These are phyloP conservation scores for Ceratobasidium sp. DNA, from an alignment of 1,284 basidiomycete genomes.

Conservation along the genomic window DNA sequence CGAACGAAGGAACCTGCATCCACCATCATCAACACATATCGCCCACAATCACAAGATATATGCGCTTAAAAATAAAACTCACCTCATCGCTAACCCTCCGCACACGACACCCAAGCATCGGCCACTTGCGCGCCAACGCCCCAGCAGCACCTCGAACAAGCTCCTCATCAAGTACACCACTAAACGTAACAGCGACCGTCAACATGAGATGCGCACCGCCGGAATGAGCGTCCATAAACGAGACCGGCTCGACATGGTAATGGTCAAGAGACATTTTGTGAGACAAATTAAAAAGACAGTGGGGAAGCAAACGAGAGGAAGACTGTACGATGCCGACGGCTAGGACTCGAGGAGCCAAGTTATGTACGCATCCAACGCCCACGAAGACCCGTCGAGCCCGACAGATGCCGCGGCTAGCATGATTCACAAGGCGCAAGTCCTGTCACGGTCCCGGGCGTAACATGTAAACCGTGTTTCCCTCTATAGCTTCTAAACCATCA, in stretches of 20 bases:
- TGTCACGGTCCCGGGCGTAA: too few species aligned
- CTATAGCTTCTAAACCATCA: too few species aligned
- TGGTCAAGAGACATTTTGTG: neutral
- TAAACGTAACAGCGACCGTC: slow-evolving; percentile 26
- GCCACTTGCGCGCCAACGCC: slow-evolving; percentile 17
- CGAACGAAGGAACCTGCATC: neutral
- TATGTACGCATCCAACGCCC: slow-evolving; percentile 15
- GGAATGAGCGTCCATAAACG: slow-evolving; percentile 35
- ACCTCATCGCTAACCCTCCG: slow-evolving; percentile 12
- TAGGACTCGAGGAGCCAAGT: neutral
- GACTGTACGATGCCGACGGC: neutral
- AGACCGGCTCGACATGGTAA: slow-evolving; percentile 27
- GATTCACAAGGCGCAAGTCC: too few species aligned
- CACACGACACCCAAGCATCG: slow-evolving; percentile 23
- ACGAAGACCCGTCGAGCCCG: neutral
- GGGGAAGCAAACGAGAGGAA: neutral
- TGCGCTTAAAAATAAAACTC: too few species aligned
- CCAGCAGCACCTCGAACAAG: neutral
- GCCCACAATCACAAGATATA: neutral
- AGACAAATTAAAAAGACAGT: neutral
- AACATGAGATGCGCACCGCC: slow-evolving; percentile 36
- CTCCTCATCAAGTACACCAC: slow-evolving; percentile 18
- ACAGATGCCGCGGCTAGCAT: neutral
- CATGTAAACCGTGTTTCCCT: too few species aligned
- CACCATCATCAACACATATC: too few species aligned